phyloP scores from a whole-genome alignment of 2,329 filamentous ascomycete species.

The Colletotrichum salicis region DNA sequence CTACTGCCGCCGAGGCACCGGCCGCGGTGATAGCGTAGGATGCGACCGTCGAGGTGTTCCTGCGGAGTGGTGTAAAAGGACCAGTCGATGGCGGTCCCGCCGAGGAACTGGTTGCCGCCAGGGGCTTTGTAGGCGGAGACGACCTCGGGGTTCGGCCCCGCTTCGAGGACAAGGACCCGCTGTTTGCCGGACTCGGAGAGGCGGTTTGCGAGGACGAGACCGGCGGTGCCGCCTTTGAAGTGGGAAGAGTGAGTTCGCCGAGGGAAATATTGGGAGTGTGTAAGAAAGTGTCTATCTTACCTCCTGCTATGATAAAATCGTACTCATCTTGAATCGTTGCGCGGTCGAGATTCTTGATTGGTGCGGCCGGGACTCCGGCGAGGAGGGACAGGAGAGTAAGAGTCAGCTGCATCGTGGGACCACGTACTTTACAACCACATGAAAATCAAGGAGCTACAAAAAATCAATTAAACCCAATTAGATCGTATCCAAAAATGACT shows the following conservation, averaged over 20 bases:
- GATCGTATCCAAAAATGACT: no score
- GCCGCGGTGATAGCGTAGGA: constrained; percentile 44
- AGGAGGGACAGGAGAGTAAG: constrained; percentile 22
- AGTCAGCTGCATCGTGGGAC: constrained; percentile 16
- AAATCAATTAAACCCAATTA: not conserved
- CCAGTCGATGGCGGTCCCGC: constrained; percentile 41
- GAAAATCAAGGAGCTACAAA: rapidly evolving
- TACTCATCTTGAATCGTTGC: constrained; percentile 35
- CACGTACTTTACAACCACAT: not conserved
- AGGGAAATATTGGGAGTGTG: not conserved
- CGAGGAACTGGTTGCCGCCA: constrained; percentile 41
- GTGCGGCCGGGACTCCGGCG: constrained; percentile 15
- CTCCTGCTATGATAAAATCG: constrained; percentile 39
- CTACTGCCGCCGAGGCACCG: constrained; percentile 46
- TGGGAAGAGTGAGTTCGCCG: not conserved
- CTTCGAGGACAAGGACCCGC: constrained; percentile 41
- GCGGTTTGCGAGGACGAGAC: constrained; percentile 41
- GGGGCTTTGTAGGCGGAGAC: constrained; percentile 40
- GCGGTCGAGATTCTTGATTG: constrained; percentile 34
- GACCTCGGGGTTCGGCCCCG: constrained; percentile 39
- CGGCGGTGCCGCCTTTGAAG: constrained; percentile 39
- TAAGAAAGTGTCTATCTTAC: not conserved
- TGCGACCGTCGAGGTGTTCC: constrained; percentile 42
- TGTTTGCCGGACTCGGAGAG: constrained; percentile 39
- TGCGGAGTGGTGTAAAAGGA: constrained; percentile 40